Base-by-base conservation (phyloP, 192 early-diverging fungal genomes). In the Mycoemilia scoparia region DNA sequence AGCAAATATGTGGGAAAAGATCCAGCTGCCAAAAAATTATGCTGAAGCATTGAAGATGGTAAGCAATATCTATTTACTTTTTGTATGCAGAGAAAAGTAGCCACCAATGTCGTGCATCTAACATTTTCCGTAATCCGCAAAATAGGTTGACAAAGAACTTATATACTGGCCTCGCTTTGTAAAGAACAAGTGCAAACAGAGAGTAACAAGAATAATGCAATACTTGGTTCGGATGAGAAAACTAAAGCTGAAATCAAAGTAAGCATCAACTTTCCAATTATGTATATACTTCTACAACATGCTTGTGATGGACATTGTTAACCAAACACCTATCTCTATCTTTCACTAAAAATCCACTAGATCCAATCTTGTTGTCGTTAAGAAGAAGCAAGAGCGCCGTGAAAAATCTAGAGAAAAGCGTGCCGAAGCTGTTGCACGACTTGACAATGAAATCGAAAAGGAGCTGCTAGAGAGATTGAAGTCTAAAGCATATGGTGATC, bases 181-280 rank as follows among this genome's bases (percentile, higher is more conserved):
- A 51, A 62, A 82, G 36, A 82, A 91, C 70, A 90, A 85, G 65
- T 91, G 87, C 69, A 97, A 97, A 51, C 90, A 95, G 51, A 71
- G 92, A 31, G 39, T 92, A 31, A 95, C 90, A 21, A 91, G 89
- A 66, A 84, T 93, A 32, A 92, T 84, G 19, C 90, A 97, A 53
- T 91, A 89, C 38, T 61, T 97, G 29, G 87, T 93, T 48, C 74
- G 84, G 43, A 89, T 87, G 81, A 73, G 92, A 40, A 76, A 79
- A 47, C 66, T 97, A 39, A 71, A 74, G 36, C 59, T 88, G 16
- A 90, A 87, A 54, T 77, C 74, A 42, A 68, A 51, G 60, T 40
- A 44, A n/a, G n/a, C n/a, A n/a, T 30, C 17, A 4, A 20, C 19
- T 7, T 18, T 46, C 25, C 3, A 17, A 20, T 11, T 15, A 26